These are phyloP conservation scores for Typha latifolia DNA, from an alignment of 176 grass and related monocot genomes.

Conservation along the genomic window DNA sequence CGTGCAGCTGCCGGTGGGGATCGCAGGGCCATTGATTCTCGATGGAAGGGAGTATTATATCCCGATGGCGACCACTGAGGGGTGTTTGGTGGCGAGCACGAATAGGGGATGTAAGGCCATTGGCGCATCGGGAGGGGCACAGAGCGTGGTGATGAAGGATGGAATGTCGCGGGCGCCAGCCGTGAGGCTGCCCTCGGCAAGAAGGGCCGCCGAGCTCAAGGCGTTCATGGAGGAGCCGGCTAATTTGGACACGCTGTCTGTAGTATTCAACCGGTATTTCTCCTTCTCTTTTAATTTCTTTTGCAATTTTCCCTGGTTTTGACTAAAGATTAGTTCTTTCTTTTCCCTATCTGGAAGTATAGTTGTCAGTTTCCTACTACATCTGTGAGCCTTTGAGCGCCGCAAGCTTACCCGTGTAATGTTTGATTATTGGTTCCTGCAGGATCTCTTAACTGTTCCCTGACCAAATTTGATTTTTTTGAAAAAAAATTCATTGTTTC, in stretches of 20 bases:
- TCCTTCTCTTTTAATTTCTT: neutral
- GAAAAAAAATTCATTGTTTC: neutral
- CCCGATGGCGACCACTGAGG: slow-evolving; percentile 83
- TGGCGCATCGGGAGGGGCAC: slow-evolving; percentile 51
- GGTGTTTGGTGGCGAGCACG: slow-evolving; percentile 67
- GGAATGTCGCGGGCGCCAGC: slow-evolving; percentile 60
- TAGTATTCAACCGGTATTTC: slow-evolving; percentile 53
- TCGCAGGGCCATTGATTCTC: slow-evolving; percentile 57
- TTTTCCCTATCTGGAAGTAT: neutral
- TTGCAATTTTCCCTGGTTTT: neutral
- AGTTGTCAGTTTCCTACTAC: neutral
- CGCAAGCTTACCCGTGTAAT: slow-evolving; percentile 1
- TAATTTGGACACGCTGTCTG: slow-evolving; percentile 43
- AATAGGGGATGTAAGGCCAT: slow-evolving; percentile 76
- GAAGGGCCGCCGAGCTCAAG: slow-evolving; percentile 52
- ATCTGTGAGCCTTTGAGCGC: neutral
- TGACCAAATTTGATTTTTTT: neutral
- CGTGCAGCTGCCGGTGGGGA: slow-evolving; percentile 59
- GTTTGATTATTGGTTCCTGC: neutral
- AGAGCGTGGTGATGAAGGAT: slow-evolving; percentile 49
- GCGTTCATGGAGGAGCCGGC: slow-evolving; percentile 39
- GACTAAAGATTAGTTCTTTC: neutral
- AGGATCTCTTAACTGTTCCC: neutral
- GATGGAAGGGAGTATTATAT: slow-evolving; percentile 43
- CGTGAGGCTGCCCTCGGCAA: slow-evolving; percentile 36